phyloP scores from a whole-genome alignment of 2,329 filamentous ascomycete genomes.

The Dactylellina leptospora region DNA sequence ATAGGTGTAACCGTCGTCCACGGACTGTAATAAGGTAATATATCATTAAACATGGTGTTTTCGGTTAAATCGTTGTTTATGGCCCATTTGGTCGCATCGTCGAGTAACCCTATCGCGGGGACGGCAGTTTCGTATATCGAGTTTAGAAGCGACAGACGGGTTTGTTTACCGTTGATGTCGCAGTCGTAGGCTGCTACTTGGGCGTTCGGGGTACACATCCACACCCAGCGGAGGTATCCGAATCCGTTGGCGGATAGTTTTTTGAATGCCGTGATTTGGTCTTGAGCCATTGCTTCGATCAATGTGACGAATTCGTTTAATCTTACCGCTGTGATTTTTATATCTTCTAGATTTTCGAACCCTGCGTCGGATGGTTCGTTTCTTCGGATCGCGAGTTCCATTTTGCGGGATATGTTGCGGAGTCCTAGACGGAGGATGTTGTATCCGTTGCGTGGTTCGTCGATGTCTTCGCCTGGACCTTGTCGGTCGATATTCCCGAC shows the following conservation, averaged over 20 bases:
- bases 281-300: background rate
- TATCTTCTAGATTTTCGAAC: background rate
- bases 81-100: background rate
- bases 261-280: background rate
- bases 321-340: background rate
- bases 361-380: background rate
- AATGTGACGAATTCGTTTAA: background rate
- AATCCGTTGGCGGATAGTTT: background rate
- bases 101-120: background rate
- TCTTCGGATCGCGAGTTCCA: background rate
- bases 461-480: background rate
- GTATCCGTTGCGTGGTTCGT: background rate
- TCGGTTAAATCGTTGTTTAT: background rate
- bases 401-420: background rate
- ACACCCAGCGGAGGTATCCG: background rate
- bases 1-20: background rate
- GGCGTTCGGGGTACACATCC: background rate
- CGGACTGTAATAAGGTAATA: constrained; percentile 1
- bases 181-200: background rate
- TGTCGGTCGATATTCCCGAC: background rate
- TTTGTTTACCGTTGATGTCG: background rate
- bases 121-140: background rate
- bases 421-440: constrained; percentile 5
- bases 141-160: background rate
- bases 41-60: background rate